Evolutionary conservation across 768 basidiomycete genomes (phyloP), one percentile per base, ranked within the genome.

Genomic region (Plicaturopsis crispa): DNA sequence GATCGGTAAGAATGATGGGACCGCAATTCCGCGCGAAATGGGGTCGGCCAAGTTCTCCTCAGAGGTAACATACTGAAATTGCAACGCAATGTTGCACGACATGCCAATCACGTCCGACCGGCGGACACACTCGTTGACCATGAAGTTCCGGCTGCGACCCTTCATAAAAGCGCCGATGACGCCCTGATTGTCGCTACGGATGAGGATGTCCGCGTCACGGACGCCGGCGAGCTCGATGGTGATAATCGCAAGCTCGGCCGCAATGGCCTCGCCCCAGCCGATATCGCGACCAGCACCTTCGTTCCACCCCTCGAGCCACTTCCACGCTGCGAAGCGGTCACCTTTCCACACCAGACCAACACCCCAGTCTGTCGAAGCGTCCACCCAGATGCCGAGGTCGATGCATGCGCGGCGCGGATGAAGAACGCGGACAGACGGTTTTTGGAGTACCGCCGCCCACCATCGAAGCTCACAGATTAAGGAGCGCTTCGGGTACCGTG

Each of bases 131-230:
- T 54, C 28, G 30, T 66, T 64, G 19, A 58, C 52, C 18, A 56
- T 46, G 7, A 35, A 37, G 35, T 65, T 65, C 1, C 46, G 38
- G 23, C 58, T 50, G 6, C 53, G 51, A 0, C 62, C 62, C 23
- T 59, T 60, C 4, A 34, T 38, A 24, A 57, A 51, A 4, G 61
- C 52, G 3, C 55, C 55, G 17, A 67, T 63, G 1, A 53, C 52
- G 7, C 61, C 63, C 34, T 57, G 34, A 42, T 63, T 66, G 41
- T 66, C 61, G 0, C 55, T 57, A 20, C 51, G 51, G 14, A 62
- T 44, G 7, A 53, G 39, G 0, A 65, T 6, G 10, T 47, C 38
- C 1, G 20, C 7, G 24, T 63, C 28, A 0, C 19, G 19, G 2
- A 49, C 22, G 7, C 33, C 40, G 2, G 23, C 10, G 10, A 1